Evolutionary conservation across 2,329 filamentous ascomycete genomes (phyloP), one percentile per base, ranked within the genome.

Genomic region (Cordyceps cicadae): DNA sequence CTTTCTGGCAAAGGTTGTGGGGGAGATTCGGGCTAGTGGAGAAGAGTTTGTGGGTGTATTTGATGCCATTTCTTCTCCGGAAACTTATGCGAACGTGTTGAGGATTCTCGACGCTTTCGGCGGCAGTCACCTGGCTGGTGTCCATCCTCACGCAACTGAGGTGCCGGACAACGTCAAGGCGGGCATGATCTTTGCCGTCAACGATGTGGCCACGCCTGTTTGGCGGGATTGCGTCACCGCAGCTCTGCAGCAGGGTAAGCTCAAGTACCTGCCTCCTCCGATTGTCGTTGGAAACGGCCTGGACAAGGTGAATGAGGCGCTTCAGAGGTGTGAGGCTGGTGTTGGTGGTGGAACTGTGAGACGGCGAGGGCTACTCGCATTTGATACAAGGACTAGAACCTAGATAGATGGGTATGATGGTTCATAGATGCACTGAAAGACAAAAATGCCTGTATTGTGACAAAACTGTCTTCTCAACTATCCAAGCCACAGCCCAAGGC

Each of bases 111-210:
- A 57, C 37, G 65, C 64, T 53, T 62, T 70, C 5, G 68, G 69
- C 19, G 72, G 72, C 29, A 71, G 70, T 9, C 71, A 74, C 54
- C 67, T 75, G 26, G 72, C 68, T 12, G 71, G 70, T 56, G 61
- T 66, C n/a, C 72, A 74, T 63, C 72, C 73, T 34, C 72, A 71
- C 9, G 66, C 72, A 8, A 50, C 62, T 2, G 63, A 68, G 9
- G 66, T 70, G 7, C 67, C 70, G 2, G 67, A 63, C 0, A 72
- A 69, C 46, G 69, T 75, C 11, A 69, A 68, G 52, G 64, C 65
- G 1, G 71, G 71, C 15, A 74, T 64, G 60, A 69, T 74, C 43
- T 69, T 74, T 64, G 68, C 65, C 9, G 65, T 67, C 11, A 67
- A 64, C 24, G 65, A 69, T 8, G 59, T 67, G 17, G 68, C 67